Conservation (phyloP, 2,329 filamentous ascomycete species). For the Sporothrix mexicana region DNA sequence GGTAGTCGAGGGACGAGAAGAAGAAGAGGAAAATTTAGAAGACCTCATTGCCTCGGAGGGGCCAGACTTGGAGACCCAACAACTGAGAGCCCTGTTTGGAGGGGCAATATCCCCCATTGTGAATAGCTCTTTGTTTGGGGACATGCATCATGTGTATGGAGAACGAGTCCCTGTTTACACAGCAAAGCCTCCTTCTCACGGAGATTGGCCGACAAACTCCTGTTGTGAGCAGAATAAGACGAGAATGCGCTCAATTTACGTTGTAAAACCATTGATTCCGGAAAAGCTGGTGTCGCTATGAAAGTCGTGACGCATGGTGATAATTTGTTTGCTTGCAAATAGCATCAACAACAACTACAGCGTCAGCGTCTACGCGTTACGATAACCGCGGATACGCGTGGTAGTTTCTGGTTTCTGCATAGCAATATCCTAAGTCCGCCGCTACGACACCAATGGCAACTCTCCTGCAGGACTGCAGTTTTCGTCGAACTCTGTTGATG, state of each 20-base stretch:
- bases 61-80: too few relatives aligned
- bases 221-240: too few relatives aligned
- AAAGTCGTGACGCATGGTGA: too few relatives aligned
- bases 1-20: background rate
- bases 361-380: background rate
- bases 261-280: too few relatives aligned
- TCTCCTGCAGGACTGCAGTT: too few relatives aligned
- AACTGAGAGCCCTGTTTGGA: too few relatives aligned
- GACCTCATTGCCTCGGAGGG: slow-evolving; percentile 12
- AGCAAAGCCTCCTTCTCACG: too few relatives aligned
- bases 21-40: background rate
- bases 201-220: too few relatives aligned
- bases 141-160: slow-evolving; percentile 11
- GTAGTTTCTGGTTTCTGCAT: background rate
- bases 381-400: slow-evolving; percentile 19
- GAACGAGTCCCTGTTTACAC: background rate
- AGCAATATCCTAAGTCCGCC: slow-evolving; percentile 19
- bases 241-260: too few relatives aligned
- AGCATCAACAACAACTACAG: too few relatives aligned
- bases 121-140: slow-evolving; percentile 1
- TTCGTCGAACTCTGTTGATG: background rate
- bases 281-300: too few relatives aligned
- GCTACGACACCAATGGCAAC: background rate
- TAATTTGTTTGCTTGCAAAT: background rate
- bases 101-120: background rate